Conservation (phyloP, 2,329 filamentous ascomycete genomes). For the Knufia petricola region DNA sequence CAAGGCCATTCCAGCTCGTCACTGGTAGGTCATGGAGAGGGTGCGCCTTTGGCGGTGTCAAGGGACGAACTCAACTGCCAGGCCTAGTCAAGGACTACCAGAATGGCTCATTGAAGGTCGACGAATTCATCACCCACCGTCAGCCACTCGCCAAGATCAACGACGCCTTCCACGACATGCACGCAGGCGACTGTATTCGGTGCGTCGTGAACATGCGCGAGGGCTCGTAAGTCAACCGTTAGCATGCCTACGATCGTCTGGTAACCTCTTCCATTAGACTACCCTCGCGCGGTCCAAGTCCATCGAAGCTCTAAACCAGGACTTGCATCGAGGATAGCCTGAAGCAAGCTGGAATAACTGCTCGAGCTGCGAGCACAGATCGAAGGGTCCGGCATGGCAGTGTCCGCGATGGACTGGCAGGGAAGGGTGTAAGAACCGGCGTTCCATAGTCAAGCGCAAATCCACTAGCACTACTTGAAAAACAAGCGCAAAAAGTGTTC, state of each 20-base stretch:
- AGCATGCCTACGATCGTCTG: no score
- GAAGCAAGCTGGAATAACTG: not conserved
- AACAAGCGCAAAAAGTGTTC: no score
- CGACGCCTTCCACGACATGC: conserved; percentile 85
- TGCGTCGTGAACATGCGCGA: conserved; percentile 65
- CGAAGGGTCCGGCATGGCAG: not conserved
- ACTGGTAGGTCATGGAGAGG: conserved; percentile 97
- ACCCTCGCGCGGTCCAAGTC: conserved; percentile 20
- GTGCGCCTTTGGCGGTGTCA: conserved; percentile 95
- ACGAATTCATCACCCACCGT: conserved; percentile 98
- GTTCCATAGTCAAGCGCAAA: not conserved
- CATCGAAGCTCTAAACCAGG: conserved; percentile 6
- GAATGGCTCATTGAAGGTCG: conserved; percentile 83
- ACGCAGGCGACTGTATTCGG: conserved; percentile 91
- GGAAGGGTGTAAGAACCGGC: not conserved
- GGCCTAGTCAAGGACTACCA: conserved; percentile 84
- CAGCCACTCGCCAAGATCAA: conserved; percentile 78
- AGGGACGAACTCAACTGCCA: conserved; percentile 86
- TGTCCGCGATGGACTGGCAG: not conserved
- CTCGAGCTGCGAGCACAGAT: not conserved
- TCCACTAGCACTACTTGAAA: no score
- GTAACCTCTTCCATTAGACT: conserved; percentile 10
- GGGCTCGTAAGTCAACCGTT: not conserved
- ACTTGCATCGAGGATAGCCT: not conserved
- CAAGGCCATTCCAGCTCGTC: conserved; percentile 87